These are phyloP conservation scores for Aspergillus hortae DNA, from an alignment of 2,329 filamentous ascomycete genomes.

Conservation along the genomic window DNA sequence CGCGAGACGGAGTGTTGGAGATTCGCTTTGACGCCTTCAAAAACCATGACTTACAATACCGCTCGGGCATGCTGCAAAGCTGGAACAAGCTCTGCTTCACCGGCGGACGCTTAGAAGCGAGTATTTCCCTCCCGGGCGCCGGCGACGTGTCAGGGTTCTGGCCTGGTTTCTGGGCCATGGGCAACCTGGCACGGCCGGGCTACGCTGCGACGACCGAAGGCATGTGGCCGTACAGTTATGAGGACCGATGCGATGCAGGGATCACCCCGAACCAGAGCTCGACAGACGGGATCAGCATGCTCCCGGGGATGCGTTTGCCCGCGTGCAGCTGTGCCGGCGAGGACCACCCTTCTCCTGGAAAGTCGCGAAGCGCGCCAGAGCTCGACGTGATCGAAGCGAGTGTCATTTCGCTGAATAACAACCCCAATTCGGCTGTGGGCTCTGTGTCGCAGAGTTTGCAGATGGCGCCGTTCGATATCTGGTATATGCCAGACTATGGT, in stretches of 20 bases:
- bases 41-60: slow-evolving; percentile 63
- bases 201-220: slow-evolving; percentile 68
- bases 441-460: slow-evolving; percentile 65
- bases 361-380: slow-evolving; percentile 64
- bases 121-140: slow-evolving; percentile 64
- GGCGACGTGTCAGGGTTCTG: slow-evolving; percentile 68
- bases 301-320: slow-evolving; percentile 68
- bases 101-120: slow-evolving; percentile 66
- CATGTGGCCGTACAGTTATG: slow-evolving; percentile 71
- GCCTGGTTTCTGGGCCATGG: slow-evolving; percentile 75
- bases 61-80: slow-evolving; percentile 70
- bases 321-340: slow-evolving; percentile 62
- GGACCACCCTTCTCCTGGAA: slow-evolving; percentile 64
- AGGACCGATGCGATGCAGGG: slow-evolving; percentile 64
- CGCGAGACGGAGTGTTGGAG: slow-evolving; percentile 59
- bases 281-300: slow-evolving; percentile 60
- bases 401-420: slow-evolving; percentile 50
- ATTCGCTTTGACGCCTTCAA: slow-evolving; percentile 63
- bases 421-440: slow-evolving; percentile 51
- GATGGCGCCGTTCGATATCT: slow-evolving; percentile 66
- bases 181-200: slow-evolving; percentile 66
- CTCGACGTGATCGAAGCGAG: slow-evolving; percentile 71
- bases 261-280: slow-evolving; percentile 71
- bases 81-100: slow-evolving; percentile 75
- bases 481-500: slow-evolving; percentile 63